A percentile compares a stretch with the other conserved stretches of the same genome.
These are phyloP conservation scores for Rachicladosporium sp. DNA, from an alignment of 2,329 filamentous ascomycete species.

Conservation along the genomic window DNA sequence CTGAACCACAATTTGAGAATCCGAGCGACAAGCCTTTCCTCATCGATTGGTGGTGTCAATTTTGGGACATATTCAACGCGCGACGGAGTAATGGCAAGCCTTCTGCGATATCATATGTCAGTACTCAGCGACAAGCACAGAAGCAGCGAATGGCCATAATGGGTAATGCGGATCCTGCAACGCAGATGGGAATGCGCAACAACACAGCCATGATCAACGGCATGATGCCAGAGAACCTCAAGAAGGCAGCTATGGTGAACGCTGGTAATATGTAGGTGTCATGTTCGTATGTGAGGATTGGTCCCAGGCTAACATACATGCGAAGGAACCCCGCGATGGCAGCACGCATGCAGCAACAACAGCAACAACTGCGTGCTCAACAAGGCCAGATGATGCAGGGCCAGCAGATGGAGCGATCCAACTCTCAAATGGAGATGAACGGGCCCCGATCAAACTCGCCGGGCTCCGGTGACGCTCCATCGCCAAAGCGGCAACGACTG, in stretches of 20 bases:
- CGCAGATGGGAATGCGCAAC: slow-evolving; percentile 47
- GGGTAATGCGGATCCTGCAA: slow-evolving; percentile 51
- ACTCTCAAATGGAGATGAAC: slow-evolving; percentile 75
- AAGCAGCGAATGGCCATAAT: slow-evolving; percentile 55
- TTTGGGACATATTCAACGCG: slow-evolving; percentile 90
- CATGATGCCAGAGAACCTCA: slow-evolving; percentile 41
- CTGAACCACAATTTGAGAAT: slow-evolving; percentile 56
- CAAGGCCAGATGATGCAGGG: slow-evolving; percentile 57
- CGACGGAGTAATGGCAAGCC: slow-evolving; percentile 47
- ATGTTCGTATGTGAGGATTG: not conserved
- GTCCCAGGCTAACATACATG: not conserved
- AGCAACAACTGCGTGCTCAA: slow-evolving; percentile 43
- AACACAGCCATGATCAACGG: slow-evolving; percentile 19
- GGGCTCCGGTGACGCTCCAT: slow-evolving; percentile 71
- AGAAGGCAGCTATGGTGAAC: slow-evolving; percentile 12
- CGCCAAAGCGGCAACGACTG: slow-evolving; percentile 78
- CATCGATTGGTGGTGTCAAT: slow-evolving; percentile 95
- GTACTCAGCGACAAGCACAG: slow-evolving; percentile 62
- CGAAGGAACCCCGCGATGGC: slow-evolving; percentile 16
- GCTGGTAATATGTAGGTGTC: slow-evolving; percentile 14
- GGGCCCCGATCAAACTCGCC: slow-evolving; percentile 71
- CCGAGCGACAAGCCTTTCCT: slow-evolving; percentile 68
- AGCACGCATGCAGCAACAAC: slow-evolving; percentile 3
- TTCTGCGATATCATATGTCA: slow-evolving; percentile 16
- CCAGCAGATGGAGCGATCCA: slow-evolving; percentile 73